Conservation (phyloP, 805 yeast genomes). For the Saccharomycopsis fodiens region DNA sequence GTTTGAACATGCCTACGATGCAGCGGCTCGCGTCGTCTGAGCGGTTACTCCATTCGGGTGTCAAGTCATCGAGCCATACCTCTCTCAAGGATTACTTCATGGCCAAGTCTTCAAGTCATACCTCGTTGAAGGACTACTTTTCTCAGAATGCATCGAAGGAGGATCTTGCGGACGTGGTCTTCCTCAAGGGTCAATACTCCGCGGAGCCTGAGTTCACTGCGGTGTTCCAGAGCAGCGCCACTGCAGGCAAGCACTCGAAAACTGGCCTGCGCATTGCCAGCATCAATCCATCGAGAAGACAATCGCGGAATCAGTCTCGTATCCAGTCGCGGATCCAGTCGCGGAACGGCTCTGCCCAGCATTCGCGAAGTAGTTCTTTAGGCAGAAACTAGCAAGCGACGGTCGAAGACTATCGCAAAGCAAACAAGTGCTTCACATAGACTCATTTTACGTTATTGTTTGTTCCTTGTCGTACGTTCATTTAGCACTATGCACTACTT, state of each 20-base stretch:
- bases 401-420: too few species aligned
- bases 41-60: background rate
- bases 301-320: conserved; percentile 6
- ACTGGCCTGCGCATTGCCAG: conserved; percentile 12
- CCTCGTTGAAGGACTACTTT: conserved; percentile 8
- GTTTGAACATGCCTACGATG: background rate
- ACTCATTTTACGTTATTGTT: too few species aligned
- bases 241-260: conserved; percentile 19
- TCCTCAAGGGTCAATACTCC: conserved; percentile 12
- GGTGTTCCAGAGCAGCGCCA: conserved; percentile 1
- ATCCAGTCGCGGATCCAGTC: conserved; percentile 6
- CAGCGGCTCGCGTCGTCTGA: background rate
- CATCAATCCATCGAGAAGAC: conserved; percentile 18
- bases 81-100: conserved; percentile 6
- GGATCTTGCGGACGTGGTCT: too few species aligned
- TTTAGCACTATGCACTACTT: too few species aligned
- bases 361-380: background rate
- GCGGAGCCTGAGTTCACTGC: conserved; percentile 8
- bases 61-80: background rate
- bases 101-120: conserved; percentile 1
- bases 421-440: too few species aligned
- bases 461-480: too few species aligned
- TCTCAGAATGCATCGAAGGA: too few species aligned
- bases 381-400: background rate
- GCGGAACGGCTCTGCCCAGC: background rate